Evolutionary conservation across 768 basidiomycete genomes (phyloP).

Genomic region (Phanerochaete carnosa): DNA sequence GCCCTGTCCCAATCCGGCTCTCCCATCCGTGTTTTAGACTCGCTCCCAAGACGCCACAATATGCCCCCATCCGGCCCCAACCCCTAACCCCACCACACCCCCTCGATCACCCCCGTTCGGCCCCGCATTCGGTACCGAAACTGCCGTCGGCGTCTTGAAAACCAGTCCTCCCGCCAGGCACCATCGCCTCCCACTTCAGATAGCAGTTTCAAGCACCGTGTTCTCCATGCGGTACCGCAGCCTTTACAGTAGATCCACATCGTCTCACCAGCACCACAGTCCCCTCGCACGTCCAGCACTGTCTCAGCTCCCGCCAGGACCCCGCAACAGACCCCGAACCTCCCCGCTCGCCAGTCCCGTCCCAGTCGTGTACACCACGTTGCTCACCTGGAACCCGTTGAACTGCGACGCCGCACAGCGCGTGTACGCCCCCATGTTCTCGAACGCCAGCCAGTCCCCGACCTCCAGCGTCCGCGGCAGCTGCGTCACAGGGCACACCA

Average conservation of each 20-base stretch:
- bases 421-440: conserved; percentile 99
- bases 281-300: conserved; percentile 31
- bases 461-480: conserved; percentile 73
- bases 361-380: conserved; percentile 76
- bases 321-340: conserved; percentile 45
- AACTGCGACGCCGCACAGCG: conserved; percentile 94
- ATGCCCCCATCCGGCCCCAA: neutral
- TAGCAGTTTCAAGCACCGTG: too few species aligned
- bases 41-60: conserved; percentile 4
- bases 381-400: conserved; percentile 84
- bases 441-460: conserved; percentile 98
- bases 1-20: neutral
- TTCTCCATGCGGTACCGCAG: neutral
- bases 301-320: neutral
- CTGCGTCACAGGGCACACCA: conserved; percentile 63
- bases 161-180: neutral
- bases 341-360: conserved; percentile 44
- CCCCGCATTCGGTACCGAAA: conserved; percentile 1
- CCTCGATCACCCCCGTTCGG: conserved; percentile 1
- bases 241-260: neutral
- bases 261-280: neutral
- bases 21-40: too few species aligned
- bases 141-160: neutral
- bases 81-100: neutral
- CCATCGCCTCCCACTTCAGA: neutral